Base-by-base conservation (phyloP, 805 yeast species). In the Lipomyces yamanashiensis region DNA sequence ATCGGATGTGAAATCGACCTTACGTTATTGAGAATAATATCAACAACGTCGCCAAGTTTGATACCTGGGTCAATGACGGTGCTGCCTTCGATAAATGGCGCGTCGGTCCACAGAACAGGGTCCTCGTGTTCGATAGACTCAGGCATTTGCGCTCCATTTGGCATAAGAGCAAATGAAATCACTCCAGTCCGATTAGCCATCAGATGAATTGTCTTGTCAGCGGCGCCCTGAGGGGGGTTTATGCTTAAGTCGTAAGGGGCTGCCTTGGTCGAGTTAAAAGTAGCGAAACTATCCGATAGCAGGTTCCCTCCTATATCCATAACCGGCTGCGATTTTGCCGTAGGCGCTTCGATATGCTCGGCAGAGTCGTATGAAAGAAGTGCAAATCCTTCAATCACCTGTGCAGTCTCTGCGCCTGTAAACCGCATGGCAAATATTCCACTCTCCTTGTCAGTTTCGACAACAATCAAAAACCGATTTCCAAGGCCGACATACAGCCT, bases 1-100 rank as follows among this genome's bases (percentile, higher is more conserved):
- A 87, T 87, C 36, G 91, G 91, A 74, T 87, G 92, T 68, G 86
- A 85, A 63, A 92, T 89, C 4, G 87, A 86, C 74, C 90, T 97
- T 71, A 80, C 81, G 73, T 91, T 92, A 73, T 90, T 88, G 52
- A 92, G 73, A 0, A 90, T 88, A 53, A 92, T 77, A 70, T 92
- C 97, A 54, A 92, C 81, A 48, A 86, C 81, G 17, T 59, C 58
- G 23, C 58, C 62, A 10, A 15, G 10, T 21, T 51, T 58, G 34
- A 58, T 51, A 12, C 45, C 57, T n/a, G 17, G 34, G 15, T 52
- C 61, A 15, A 55, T 55, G 34, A 51, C 50, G 13, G 15, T 34
- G 8, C 28, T 21, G 36, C 15, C 28, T 12, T 28, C 21, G 5
- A 33, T 17, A 12, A 50, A 13, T 8, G 17, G 13, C 13, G 40